Evolutionary conservation across 2,329 filamentous ascomycete genomes (phyloP), one percentile per base, ranked within the genome.

Genomic region (Botrytis pseudocinerea): DNA sequence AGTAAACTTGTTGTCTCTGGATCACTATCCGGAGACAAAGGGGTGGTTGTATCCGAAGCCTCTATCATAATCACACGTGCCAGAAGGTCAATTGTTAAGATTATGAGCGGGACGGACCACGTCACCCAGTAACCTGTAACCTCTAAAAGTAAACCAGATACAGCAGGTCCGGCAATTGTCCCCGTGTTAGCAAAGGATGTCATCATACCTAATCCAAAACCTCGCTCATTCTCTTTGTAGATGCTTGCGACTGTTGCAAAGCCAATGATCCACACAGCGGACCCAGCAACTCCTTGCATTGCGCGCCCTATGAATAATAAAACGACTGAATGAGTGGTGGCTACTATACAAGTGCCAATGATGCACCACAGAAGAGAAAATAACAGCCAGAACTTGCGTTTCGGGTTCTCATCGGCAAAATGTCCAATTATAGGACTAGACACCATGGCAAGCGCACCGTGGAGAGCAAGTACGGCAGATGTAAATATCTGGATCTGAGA

Each of bases 131-230:
- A 66, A 14, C 63, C 63, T 38, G 63, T 10, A 35, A 28, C 14
- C 44, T 66, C 63, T 66, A 66, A n/a, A 9, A 66, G 63, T 8
- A 66, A 66, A 14, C 63, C 63, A 8, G 63, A 66, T 32, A 66
- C 28, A 22, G n/a, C 42, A 25, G 63, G 63, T n/a, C 63, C 63
- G 25, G 2, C 25, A 22, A 66, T 38, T 25, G 63, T 66, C 44
- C 63, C 63, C 8, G 28, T 20, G 38, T 66, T 66, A 35, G 63
- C 63, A n/a, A 66, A 66, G 2, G 63, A 66, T 38, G 35, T 18
- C 44, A 66, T 66, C 28, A 66, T n/a, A 35, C 63, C 38, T 20
- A 48, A 38, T 9, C 63, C 63, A 51, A 66, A 66, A 9, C 63
- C 63, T 38, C n/a, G 28, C n/a, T 51, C 44, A 28, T 38, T 44